phyloP scores from a whole-genome alignment of 805 yeast species.

The Candida easanensis region DNA sequence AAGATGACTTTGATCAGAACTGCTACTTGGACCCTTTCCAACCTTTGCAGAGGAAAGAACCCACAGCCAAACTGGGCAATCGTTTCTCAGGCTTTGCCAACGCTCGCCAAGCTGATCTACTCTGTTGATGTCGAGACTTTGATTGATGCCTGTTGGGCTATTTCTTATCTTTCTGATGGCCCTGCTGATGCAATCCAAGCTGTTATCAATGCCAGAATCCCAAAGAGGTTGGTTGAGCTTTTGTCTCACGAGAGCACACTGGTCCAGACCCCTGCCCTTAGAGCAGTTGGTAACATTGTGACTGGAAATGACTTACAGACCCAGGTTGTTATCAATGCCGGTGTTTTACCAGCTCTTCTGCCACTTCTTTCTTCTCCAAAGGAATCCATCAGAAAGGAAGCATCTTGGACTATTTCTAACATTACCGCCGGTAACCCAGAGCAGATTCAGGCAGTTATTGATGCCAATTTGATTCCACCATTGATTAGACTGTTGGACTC shows the following conservation, averaged over 20 bases:
- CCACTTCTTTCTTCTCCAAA: conserved; percentile 79
- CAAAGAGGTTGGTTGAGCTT: conserved; percentile 88
- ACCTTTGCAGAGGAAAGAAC: conserved; percentile 92
- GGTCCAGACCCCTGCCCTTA: conserved; percentile 94
- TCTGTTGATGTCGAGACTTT: conserved; percentile 90
- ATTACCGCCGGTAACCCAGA: conserved; percentile 96
- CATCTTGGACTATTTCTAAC: conserved; percentile 98
- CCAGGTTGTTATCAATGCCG: conserved; percentile 89
- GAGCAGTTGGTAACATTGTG: conserved; percentile 97
- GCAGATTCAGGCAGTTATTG: conserved; percentile 96
- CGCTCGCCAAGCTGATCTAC: conserved; percentile 85
- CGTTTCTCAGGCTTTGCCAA: conserved; percentile 85
- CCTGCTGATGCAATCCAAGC: conserved; percentile 92
- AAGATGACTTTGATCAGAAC: conserved; percentile 91
- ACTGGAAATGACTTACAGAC: conserved; percentile 97
- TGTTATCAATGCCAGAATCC: conserved; percentile 93
- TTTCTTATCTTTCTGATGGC: conserved; percentile 92
- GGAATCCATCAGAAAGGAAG: conserved; percentile 93
- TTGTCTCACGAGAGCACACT: conserved; percentile 77
- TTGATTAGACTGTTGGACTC: conserved; percentile 72
- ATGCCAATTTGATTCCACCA: conserved; percentile 90
- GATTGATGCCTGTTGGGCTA: conserved; percentile 99
- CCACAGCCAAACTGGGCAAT: conserved; percentile 95
- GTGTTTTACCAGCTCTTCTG: conserved; percentile 82
- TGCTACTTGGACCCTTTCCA: conserved; percentile 97